A percentile compares a stretch with the other conserved stretches of the same genome.
These are phyloP conservation scores for Cladophialophora carrionii DNA, from an alignment of 2,329 filamentous ascomycete genomes.

Conservation along the genomic window DNA sequence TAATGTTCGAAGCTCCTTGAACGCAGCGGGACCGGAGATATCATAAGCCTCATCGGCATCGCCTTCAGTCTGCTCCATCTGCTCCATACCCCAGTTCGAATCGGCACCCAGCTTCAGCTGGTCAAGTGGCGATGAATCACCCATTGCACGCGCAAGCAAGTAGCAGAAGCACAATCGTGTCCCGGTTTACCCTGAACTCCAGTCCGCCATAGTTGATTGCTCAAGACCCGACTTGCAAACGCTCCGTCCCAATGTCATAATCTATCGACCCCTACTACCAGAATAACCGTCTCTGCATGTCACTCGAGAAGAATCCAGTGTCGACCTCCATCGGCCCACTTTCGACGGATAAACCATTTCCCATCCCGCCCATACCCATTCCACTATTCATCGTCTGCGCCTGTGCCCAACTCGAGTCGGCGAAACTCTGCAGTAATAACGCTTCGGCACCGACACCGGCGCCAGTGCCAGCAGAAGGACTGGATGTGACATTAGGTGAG, in stretches of 20 bases:
- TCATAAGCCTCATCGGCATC: no score
- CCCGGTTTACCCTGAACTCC: not conserved
- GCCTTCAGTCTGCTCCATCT: no score
- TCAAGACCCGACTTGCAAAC: not conserved
- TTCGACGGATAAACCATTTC: slow-evolving; percentile 16
- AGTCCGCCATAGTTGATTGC: not conserved
- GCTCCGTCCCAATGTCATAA: not conserved
- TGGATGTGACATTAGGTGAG: slow-evolving; percentile 16
- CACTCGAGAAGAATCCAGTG: slow-evolving; percentile 31
- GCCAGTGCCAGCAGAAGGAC: slow-evolving; percentile 11
- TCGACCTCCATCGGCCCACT: slow-evolving; percentile 31
- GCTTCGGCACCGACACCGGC: slow-evolving; percentile 29
- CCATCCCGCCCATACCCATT: slow-evolving; percentile 16
- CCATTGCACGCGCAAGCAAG: not conserved
- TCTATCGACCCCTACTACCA: slow-evolving; percentile 20
- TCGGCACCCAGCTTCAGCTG: not conserved
- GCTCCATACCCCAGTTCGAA: not conserved
- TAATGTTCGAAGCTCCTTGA: no score
- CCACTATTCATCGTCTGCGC: slow-evolving; percentile 22
- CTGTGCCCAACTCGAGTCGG: slow-evolving; percentile 32
- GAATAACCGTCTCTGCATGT: slow-evolving; percentile 33
- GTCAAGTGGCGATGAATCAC: no score
- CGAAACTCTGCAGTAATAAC: slow-evolving; percentile 29
- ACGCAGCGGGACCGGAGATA: no score
- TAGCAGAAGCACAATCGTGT: not conserved